Base-by-base conservation (phyloP, 306 rosid species). In the Cicer judaicum region DNA sequence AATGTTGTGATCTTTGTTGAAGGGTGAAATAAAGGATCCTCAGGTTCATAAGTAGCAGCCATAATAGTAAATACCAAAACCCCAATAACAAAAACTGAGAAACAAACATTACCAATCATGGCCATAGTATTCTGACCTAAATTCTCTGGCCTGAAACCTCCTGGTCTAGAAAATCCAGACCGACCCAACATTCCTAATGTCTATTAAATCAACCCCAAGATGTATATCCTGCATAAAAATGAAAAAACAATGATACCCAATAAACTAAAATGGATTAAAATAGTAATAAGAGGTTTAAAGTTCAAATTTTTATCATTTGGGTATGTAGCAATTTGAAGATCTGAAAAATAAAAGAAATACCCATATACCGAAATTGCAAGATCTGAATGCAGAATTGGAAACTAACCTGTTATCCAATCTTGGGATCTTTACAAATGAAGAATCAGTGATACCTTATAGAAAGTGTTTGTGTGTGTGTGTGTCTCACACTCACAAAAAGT, bases 31-130 rank as follows among this genome's bases (percentile, higher is more conserved):
- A 95, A 77, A 56, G 98, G 99, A 56, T 95, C 99, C 81, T 95
- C 99, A 19, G 99, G 99, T 60, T 95, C 92, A 75, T 95, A 95
- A 10, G 97, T 95, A 57, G 98, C 99, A 48, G 99, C 99, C 46
- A 95, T 90, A 50, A 95, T 85, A 15, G 99, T 95, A 36, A 95
- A 95, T 70, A 95, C 83, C 46, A 95, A 68, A 36, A 95, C 98
- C 42, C 97, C 98, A 60, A 92, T 24, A 70, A 95, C 98, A 82
- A 95, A 95, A 36, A 92, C 64, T 2, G 98, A 85, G 79, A 95
- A 95, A 79, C 99, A 86, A 40, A 95, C 93, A 72, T 92, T 95
- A 43, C 98, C 90, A 81, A 95, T 87, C 90, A 90, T 39, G 70
- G 97, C 93, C 80, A 95, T 84, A 1, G 91, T 94, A 78, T 86